These are phyloP conservation scores for Beauveria varroae DNA, from an alignment of 2,329 filamentous ascomycete genomes.

Conservation along the genomic window DNA sequence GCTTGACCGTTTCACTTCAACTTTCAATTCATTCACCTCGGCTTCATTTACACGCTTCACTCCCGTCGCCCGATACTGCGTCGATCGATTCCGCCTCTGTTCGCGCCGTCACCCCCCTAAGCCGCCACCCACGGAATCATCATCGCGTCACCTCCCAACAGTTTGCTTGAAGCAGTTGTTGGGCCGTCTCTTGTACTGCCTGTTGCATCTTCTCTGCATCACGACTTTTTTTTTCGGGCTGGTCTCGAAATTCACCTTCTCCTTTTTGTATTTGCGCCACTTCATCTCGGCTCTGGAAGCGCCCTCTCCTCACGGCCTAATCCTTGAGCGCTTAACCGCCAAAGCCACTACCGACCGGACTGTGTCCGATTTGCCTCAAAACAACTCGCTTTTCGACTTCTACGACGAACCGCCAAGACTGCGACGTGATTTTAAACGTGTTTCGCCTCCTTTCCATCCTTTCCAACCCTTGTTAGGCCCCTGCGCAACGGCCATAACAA, in stretches of 20 bases:
- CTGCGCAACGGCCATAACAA: slow-evolving; percentile 6
- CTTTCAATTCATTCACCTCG: not conserved
- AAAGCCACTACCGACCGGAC: slow-evolving; percentile 12
- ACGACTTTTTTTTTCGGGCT: slow-evolving; percentile 32
- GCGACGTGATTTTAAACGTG: not conserved
- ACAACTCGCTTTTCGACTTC: not conserved
- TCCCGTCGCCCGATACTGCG: slow-evolving; percentile 9
- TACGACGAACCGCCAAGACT: not conserved
- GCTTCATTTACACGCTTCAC: slow-evolving; percentile 4
- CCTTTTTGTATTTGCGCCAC: slow-evolving; percentile 20
- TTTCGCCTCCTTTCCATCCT: not conserved
- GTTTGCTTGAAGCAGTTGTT: slow-evolving; percentile 41
- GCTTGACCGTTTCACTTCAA: not conserved
- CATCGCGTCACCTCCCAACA: slow-evolving; percentile 24
- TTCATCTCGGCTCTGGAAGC: slow-evolving; percentile 24
- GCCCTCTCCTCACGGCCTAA: slow-evolving; percentile 20
- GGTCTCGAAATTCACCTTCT: slow-evolving; percentile 32
- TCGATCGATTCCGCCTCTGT: slow-evolving; percentile 22
- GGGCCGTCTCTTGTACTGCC: slow-evolving; percentile 23
- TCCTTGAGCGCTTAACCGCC: slow-evolving; percentile 14
- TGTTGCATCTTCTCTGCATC: slow-evolving; percentile 16
- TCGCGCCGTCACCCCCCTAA: slow-evolving; percentile 21
- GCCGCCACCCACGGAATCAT: slow-evolving; percentile 28
- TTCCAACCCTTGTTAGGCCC: not conserved
- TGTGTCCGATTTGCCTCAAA: not conserved